These are phyloP conservation scores for Pleurotus cornucopiae DNA, from an alignment of 768 basidiomycete genomes.

Conservation along the genomic window DNA sequence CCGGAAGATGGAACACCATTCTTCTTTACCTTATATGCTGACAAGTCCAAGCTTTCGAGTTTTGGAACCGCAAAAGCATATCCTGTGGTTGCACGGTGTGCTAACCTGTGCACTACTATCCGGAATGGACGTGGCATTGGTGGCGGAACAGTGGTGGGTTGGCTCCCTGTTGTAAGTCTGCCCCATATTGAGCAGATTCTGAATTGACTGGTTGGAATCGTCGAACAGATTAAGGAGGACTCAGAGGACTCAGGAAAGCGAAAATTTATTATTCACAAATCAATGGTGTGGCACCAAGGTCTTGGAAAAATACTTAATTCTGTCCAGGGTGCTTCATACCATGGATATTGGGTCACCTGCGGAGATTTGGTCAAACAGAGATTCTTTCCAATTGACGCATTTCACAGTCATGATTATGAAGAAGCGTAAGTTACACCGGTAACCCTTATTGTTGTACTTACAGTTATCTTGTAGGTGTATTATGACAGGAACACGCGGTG, in stretches of 20 bases:
- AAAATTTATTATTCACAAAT: constrained; percentile 26
- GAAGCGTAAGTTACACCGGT: constrained; percentile 32
- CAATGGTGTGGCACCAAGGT: constrained; percentile 31
- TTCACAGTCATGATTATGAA: constrained; percentile 38
- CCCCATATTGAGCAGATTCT: background rate
- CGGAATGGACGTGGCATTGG: constrained; percentile 28
- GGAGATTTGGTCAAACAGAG: constrained; percentile 19
- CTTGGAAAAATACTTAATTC: constrained; percentile 25
- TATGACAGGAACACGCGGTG: constrained; percentile 32
- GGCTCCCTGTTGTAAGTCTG: constrained; percentile 30
- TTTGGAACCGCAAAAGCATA: constrained; percentile 34
- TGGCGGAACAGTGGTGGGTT: constrained; percentile 32
- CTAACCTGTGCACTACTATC: constrained; percentile 25
- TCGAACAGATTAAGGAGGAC: constrained; percentile 27
- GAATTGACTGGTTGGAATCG: constrained; percentile 12
- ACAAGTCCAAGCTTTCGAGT: constrained; percentile 32
- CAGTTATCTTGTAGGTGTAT: constrained; percentile 22
- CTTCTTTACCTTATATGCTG: constrained; percentile 32
- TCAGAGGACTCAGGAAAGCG: constrained; percentile 22
- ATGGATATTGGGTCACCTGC: constrained; percentile 19
- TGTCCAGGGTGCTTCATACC: constrained; percentile 13
- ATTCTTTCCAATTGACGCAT: constrained; percentile 33
- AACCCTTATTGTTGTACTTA: background rate
- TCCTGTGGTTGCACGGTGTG: constrained; percentile 27
- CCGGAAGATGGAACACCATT: constrained; percentile 22